Evolutionary conservation across 2,329 filamentous ascomycete species (phyloP).

Genomic region (Alternaria tenuissima): DNA sequence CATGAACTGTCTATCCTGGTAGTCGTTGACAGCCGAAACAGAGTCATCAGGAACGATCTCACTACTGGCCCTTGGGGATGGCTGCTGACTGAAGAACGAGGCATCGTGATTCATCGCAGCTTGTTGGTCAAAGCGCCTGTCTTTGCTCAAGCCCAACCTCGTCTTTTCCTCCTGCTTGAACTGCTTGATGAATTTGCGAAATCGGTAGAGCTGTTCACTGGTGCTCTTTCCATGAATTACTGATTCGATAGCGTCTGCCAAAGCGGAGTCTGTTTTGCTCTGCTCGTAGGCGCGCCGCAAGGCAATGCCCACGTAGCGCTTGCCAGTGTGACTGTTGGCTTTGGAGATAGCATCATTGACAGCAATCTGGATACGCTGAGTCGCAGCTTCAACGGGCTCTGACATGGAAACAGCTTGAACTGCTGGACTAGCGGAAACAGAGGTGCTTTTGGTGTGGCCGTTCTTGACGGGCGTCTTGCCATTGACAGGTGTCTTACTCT

Average conservation of each 20-base stretch:
- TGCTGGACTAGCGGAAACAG: slow-evolving; percentile 31
- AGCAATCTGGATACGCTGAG: slow-evolving; percentile 44
- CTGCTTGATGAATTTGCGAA: slow-evolving; percentile 56
- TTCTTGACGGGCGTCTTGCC: slow-evolving; percentile 42
- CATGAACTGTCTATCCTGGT: slow-evolving; percentile 23
- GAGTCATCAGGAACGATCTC: slow-evolving; percentile 38
- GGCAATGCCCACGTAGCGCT: slow-evolving; percentile 42
- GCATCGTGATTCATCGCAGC: slow-evolving; percentile 45
- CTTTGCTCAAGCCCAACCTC: slow-evolving; percentile 28
- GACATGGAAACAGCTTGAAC: slow-evolving; percentile 22
- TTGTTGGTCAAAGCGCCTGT: slow-evolving; percentile 26
- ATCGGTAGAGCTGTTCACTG: slow-evolving; percentile 49
- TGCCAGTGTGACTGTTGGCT: slow-evolving; percentile 47
- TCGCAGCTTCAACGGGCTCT: slow-evolving; percentile 17
- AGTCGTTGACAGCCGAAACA: slow-evolving; percentile 30
- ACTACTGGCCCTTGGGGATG: slow-evolving; percentile 36
- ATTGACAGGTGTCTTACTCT: slow-evolving; percentile 42
- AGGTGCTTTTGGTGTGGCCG: slow-evolving; percentile 27
- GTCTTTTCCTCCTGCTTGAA: slow-evolving; percentile 44
- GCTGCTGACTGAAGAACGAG: slow-evolving; percentile 24
- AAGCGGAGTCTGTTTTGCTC: slow-evolving; percentile 46
- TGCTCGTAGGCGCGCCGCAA: slow-evolving; percentile 55
- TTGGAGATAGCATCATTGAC: slow-evolving; percentile 56
- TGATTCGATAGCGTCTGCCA: slow-evolving; percentile 54
- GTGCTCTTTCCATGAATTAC: slow-evolving; percentile 54